Evolutionary conservation across 1,284 basidiomycete species (phyloP), one percentile per base, ranked within the genome.

Genomic region (Ceratobasidium sp.): DNA sequence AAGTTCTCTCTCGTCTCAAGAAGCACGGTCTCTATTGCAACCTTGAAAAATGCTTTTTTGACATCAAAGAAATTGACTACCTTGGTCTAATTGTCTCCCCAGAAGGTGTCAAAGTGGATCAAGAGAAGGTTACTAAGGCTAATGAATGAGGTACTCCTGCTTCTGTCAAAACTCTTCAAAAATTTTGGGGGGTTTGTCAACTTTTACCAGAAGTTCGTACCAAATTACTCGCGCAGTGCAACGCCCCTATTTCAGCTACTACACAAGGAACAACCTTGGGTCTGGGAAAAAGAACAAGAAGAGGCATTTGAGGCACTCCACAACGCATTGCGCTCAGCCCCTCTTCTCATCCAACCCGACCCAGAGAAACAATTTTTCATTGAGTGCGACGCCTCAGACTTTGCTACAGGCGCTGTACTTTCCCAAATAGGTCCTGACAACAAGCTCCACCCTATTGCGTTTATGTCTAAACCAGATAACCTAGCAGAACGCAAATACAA

Each of bases 401-500:
- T 78, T 56, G 84, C 83, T 15, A 73, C 82, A 28, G 84, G 81
- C 1, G 82, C 81, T 0, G 77, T 85, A 3, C 76, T 85, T 0
- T 83, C 82, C 64, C 80, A 82, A 53, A 23, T 53, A 68, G 33
- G 78, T 15, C 26, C 78, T 78, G 77, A 80, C 39, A 51, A 64
- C 0, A 42, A 55, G 5, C 78, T 81, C 1, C 82, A 82, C 28
- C 85, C 85, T 1, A 75, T 85, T 5, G 84, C 81, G 0, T 84
- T 83, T 79, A 72, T 80, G 53, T 85, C 83, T 3, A 77, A 82
- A 18, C 84, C 66, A 13, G 18, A 78, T 6, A 75, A 28, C 10
- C 70, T 81, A 0, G 82, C 86, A 0, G 83, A 87, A 72, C 69
- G 77, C 4, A 87, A 86, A 79, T 87, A 85, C 81, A 80, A 78